These are phyloP conservation scores for Saxispiralis lemnorum DNA, from an alignment of 495 filamentous ascomycete species.

Conservation along the genomic window DNA sequence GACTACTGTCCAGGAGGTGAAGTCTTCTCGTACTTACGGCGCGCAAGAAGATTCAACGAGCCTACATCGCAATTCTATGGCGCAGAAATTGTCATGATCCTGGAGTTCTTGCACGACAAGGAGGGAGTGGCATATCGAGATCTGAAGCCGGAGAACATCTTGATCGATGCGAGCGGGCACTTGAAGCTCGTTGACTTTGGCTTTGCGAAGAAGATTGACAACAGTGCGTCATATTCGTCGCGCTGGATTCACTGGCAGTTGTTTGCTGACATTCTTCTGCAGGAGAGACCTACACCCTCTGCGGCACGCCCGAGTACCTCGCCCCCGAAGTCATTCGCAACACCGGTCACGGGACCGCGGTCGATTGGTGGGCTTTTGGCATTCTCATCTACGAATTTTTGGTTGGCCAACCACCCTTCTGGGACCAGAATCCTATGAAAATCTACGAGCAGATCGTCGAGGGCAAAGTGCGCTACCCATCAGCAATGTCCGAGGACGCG, in stretches of 20 bases:
- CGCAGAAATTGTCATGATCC: conserved; percentile 81
- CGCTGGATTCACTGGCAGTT: not conserved
- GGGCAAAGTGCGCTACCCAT: conserved; percentile 52
- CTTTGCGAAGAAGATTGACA: conserved; percentile 70
- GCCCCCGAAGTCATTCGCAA: conserved; percentile 93
- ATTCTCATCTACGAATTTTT: conserved; percentile 94
- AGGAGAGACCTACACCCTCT: conserved; percentile 88
- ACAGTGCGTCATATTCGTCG: conserved; percentile 26
- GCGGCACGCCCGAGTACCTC: conserved; percentile 91
- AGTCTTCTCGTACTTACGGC: conserved; percentile 82
- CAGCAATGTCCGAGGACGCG: conserved; percentile 53
- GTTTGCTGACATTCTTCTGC: not conserved
- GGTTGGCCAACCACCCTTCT: conserved; percentile 91
- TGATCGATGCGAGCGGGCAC: conserved; percentile 81
- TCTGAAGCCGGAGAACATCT: conserved; percentile 89
- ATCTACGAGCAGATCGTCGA: conserved; percentile 86
- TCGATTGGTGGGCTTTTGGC: conserved; percentile 99
- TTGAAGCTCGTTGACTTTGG: conserved; percentile 97
- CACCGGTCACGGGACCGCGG: conserved; percentile 75
- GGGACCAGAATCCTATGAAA: conserved; percentile 87
- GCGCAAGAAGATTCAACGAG: conserved; percentile 71
- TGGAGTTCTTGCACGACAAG: conserved; percentile 81
- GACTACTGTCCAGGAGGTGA: conserved; percentile 91
- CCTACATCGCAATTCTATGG: conserved; percentile 80
- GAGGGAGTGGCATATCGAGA: conserved; percentile 85